A percentile compares a stretch with the other conserved stretches of the same genome.
Evolutionary conservation across 345 rosid species (phyloP).

Genomic region (Salix udensis): DNA sequence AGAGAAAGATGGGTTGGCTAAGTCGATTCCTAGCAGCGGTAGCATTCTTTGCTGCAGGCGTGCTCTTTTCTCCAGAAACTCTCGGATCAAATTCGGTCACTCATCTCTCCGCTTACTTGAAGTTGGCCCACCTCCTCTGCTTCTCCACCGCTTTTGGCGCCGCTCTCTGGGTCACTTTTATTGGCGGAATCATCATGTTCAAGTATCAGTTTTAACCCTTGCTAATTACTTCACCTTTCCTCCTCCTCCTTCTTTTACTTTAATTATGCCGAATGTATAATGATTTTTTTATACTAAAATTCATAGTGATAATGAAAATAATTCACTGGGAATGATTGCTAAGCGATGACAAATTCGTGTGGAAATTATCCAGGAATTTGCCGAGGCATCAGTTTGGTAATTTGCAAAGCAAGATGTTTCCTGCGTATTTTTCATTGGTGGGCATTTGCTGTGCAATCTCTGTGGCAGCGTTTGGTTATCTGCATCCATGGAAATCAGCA

Average conservation of each 20-base stretch:
- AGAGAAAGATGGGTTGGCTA: slow-evolving; percentile 68
- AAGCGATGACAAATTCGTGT: not conserved
- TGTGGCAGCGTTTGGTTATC: slow-evolving; percentile 66
- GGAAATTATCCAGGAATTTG: slow-evolving; percentile 49
- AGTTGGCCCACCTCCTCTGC: slow-evolving; percentile 80
- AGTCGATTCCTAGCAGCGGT: slow-evolving; percentile 63
- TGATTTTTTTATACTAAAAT: no score
- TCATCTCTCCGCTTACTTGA: slow-evolving; percentile 49
- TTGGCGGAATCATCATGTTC: slow-evolving; percentile 99
- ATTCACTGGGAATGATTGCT: not conserved
- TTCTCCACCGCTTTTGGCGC: slow-evolving; percentile 96
- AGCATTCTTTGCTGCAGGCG: slow-evolving; percentile 72
- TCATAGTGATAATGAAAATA: no score
- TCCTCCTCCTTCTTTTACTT: not conserved
- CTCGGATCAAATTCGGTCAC: slow-evolving; percentile 65
- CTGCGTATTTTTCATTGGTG: slow-evolving; percentile 80
- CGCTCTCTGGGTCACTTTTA: slow-evolving; percentile 96
- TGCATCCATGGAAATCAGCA: slow-evolving; percentile 92
- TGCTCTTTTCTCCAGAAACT: slow-evolving; percentile 80
- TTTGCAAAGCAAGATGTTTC: slow-evolving; percentile 96
- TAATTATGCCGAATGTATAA: not conserved
- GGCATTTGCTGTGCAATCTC: slow-evolving; percentile 73
- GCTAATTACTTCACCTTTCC: not conserved
- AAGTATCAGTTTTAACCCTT: slow-evolving; percentile 38
- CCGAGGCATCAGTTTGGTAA: slow-evolving; percentile 96